Evolutionary conservation across 768 basidiomycete genomes (phyloP).

Genomic region (Tylopilus sp.): DNA sequence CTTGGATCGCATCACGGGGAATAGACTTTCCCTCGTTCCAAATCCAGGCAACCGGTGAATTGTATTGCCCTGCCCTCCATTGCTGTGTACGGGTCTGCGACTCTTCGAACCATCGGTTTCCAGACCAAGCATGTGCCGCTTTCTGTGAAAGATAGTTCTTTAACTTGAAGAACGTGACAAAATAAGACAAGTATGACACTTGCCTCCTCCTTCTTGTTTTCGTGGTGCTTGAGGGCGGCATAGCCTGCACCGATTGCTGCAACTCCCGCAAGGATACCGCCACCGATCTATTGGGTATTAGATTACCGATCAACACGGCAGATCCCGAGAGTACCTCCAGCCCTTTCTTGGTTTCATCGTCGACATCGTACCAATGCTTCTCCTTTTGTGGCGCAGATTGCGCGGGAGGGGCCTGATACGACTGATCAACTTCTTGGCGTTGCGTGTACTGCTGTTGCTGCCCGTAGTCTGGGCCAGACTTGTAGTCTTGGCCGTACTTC

Average conservation of each 20-base stretch:
- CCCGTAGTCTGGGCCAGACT: conserved; percentile 6
- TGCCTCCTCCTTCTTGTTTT: conserved; percentile 57
- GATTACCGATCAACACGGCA: not conserved
- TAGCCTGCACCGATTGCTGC: conserved; percentile 50
- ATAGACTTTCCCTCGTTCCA: conserved; percentile 56
- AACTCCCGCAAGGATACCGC: conserved; percentile 55
- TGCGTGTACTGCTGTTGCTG: conserved; percentile 30
- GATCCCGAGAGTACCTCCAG: conserved; percentile 42
- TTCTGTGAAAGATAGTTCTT: conserved; percentile 33
- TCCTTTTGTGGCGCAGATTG: conserved; percentile 41
- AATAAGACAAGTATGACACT: not conserved
- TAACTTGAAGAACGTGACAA: not conserved
- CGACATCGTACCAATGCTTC: conserved; percentile 54
- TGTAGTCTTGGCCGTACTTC: conserved; percentile 19
- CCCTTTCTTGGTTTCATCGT: conserved; percentile 54
- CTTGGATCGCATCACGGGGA: conserved; percentile 54
- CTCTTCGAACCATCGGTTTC: conserved; percentile 52
- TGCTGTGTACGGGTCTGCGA: conserved; percentile 52
- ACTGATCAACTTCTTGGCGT: conserved; percentile 25
- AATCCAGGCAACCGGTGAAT: conserved; percentile 58
- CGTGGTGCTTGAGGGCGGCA: conserved; percentile 52
- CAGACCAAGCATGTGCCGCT: conserved; percentile 48
- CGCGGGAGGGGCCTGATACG: conserved; percentile 13
- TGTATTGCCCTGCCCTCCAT: conserved; percentile 43
- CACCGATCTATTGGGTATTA: conserved; percentile 49